A percentile compares a stretch with the other conserved stretches of the same genome.
Evolutionary conservation across 176 grass and related monocot species (phyloP).

Genomic region (Eragrostis nindensis): DNA sequence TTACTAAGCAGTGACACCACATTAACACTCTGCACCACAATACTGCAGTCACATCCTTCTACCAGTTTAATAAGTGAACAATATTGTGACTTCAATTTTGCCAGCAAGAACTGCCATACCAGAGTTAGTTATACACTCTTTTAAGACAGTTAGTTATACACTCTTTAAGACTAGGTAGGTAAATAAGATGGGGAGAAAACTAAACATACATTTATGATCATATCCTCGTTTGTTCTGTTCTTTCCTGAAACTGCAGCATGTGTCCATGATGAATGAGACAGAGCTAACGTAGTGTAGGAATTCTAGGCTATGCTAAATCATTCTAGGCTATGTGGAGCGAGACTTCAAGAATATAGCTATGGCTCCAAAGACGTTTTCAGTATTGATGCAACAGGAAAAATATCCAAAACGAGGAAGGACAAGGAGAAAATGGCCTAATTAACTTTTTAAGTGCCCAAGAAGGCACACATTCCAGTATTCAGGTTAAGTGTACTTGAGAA

Average conservation of each 20-base stretch:
- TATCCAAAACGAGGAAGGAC: neutral
- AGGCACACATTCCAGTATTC: neutral
- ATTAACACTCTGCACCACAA: neutral
- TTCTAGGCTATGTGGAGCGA: too few relatives aligned
- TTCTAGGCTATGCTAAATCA: too few relatives aligned
- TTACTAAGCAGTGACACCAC: neutral
- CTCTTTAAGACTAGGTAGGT: neutral
- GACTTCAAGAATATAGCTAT: too few relatives aligned
- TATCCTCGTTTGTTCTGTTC: neutral
- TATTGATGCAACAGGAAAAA: neutral
- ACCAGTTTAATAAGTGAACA: neutral
- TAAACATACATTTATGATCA: neutral
- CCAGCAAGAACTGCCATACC: neutral
- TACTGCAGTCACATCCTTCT: neutral
- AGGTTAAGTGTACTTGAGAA: neutral
- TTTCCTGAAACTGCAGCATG: neutral
- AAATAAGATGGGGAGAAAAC: slow-evolving; percentile 11
- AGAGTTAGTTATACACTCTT: slow-evolving; percentile 4
- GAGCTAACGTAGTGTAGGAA: too few relatives aligned
- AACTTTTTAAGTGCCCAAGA: slow-evolving; percentile 22
- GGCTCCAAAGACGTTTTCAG: neutral
- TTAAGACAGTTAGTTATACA: too few relatives aligned
- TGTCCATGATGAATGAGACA: neutral
- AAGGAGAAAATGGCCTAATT: neutral
- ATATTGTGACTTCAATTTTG: neutral